phyloP scores from a whole-genome alignment of 2,329 filamentous ascomycete species.

The Aspergillus persii region DNA sequence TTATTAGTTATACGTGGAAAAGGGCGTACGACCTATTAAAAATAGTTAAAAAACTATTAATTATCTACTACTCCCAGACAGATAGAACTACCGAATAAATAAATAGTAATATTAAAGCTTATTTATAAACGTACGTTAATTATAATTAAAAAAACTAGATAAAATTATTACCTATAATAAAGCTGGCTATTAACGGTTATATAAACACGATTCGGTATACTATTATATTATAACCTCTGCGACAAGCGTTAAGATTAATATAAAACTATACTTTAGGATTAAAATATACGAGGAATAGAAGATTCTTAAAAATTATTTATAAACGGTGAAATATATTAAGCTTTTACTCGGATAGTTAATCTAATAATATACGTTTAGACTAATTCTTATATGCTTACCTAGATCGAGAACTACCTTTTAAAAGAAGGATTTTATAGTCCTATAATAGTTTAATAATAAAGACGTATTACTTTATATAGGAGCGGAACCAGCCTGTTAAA shows the following conservation, averaged over 20 bases:
- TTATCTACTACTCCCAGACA: no score
- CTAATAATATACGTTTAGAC: neutral
- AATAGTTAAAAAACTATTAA: no score
- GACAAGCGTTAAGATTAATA: neutral
- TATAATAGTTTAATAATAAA: neutral
- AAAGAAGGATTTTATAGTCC: neutral
- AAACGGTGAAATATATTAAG: neutral
- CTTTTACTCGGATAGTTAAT: no score
- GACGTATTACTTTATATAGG: neutral
- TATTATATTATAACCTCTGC: neutral
- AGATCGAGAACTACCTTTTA: neutral
- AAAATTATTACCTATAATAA: no score
- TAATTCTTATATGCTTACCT: neutral
- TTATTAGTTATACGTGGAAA: no score
- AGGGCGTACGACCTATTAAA: no score
- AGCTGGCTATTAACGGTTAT: no score
- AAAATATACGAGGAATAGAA: neutral
- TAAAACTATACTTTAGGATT: neutral
- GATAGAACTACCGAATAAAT: no score
- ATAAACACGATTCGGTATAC: no score
- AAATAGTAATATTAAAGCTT: no score
- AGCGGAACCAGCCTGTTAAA: neutral
- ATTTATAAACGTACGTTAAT: no score
- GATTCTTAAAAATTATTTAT: neutral
- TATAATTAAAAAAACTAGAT: no score